These are phyloP conservation scores for Oryza punctata DNA, from an alignment of 176 grass and related monocot species.

Conservation along the genomic window DNA sequence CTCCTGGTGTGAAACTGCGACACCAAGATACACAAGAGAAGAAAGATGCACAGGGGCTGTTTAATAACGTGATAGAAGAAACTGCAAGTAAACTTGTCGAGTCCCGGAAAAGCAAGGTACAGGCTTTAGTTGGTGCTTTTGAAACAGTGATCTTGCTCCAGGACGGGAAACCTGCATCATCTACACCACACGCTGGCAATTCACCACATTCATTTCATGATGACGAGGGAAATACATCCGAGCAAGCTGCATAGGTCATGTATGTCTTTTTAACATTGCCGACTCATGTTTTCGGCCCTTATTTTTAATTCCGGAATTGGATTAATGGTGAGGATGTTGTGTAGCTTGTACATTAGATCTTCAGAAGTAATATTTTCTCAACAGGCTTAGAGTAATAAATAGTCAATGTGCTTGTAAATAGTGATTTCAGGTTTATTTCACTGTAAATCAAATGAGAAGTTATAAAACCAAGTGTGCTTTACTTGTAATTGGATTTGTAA, in stretches of 20 bases:
- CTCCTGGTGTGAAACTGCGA: slow-evolving; percentile 57
- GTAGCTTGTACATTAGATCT: slow-evolving; percentile 8
- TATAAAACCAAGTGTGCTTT: slow-evolving; percentile 36
- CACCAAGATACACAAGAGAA: slow-evolving; percentile 76
- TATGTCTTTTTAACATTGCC: not conserved
- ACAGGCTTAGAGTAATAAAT: slow-evolving; percentile 33
- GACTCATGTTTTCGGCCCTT: slow-evolving; percentile 10
- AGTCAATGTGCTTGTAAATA: slow-evolving; percentile 4
- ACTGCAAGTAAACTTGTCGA: slow-evolving; percentile 90
- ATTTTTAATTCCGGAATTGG: not conserved
- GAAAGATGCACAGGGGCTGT: slow-evolving; percentile 82
- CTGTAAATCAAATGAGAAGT: slow-evolving; percentile 15
- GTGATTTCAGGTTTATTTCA: slow-evolving; percentile 8
- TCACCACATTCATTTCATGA: slow-evolving; percentile 39
- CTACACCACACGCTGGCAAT: slow-evolving; percentile 40
- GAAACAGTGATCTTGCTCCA: slow-evolving; percentile 97
- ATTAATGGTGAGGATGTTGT: slow-evolving; percentile 27
- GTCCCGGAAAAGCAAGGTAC: slow-evolving; percentile 95
- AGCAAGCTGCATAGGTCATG: slow-evolving; percentile 31
- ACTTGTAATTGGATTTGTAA: slow-evolving; percentile 29
- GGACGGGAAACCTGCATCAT: slow-evolving; percentile 66
- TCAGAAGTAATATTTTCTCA: slow-evolving; percentile 7
- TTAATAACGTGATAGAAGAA: slow-evolving; percentile 98
- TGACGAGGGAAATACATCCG: not conserved
- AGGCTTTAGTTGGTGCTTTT: slow-evolving; percentile 93